Base-by-base conservation (phyloP, 148 eudicot species). In the Hydrangea macrophylla region DNA sequence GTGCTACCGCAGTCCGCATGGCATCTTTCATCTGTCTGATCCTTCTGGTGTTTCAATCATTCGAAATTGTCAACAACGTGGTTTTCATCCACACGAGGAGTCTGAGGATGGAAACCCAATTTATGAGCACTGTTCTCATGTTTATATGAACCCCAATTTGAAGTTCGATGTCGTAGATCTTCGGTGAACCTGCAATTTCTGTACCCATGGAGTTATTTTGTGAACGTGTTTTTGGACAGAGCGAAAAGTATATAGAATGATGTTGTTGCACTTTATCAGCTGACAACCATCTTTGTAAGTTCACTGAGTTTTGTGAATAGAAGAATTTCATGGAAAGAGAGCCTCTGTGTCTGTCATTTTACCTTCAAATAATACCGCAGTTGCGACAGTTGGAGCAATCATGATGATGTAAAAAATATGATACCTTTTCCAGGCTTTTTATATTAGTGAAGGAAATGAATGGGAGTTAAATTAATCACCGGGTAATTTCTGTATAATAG, bases 71-170 rank as follows among this genome's bases (percentile, higher is more conserved):
- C 79, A 89, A 25, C 86, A 91, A 70, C 97, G 97, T 24, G 96
- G 96, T 58, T 95, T 95, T 71, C 97, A 95, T 85, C 99, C 99
- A 12, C 99, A 95, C 6, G 99, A 95, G 71, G 97, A 91, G 73
- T 85, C 97, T 11, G 86, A 86, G 7, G 97, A 95, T 73, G 99
- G 99, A 30, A 91, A 86, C 64, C 88, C 99, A 13, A 78, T 95
- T n/a, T 95, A 95, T 65, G 99, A 95, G 75, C 99, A 95, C 66
- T 91, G 96, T 60, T 95, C 99, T 28, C 99, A 95, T 76, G 97
- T 95, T 71, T 95, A 77, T 73, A 84, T 95, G 90, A 91, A 91
- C 76, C 79, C 88, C 30, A 89, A 79, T 11, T 60, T 86, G 77
- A 83, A 75, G 69, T 91, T 89, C 70, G 99, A 95, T 44, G 92